Base-by-base conservation (phyloP, 176 grass and related monocot genomes). In the Carex parvula region DNA sequence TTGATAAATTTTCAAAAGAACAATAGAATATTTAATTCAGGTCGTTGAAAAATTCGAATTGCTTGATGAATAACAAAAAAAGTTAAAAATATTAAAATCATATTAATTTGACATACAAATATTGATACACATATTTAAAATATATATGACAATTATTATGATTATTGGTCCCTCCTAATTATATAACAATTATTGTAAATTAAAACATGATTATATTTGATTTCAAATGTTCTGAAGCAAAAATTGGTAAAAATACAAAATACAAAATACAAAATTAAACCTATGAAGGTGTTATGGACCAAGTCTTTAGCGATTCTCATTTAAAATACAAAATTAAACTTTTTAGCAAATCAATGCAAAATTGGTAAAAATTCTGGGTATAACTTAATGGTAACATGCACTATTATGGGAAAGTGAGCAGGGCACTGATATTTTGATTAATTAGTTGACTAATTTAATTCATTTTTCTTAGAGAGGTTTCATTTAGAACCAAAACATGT, bases 361-460 rank as follows among this genome's bases (percentile, higher is more conserved):
- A 68, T 53, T 75, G 44, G 44, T 54, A 26, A 75, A 14, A 29
- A 17, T 39, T 39, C 5, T 15, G 11, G n/a, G 16, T 21, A 29
- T 10, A 0, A 13, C 8, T 53, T 75, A 54, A 75, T 29, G 11
- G 21, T 21, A 20, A 29, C 46, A n/a, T n/a, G n/a, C n/a, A 16
- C 5, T 29, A 53, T 75, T 53, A 75, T 52, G 71, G 71, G 44
- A 54, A 75, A 75, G 42, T 75, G 71, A 53, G 20, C 44, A 74
- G n/a, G n/a, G 44, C 21, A 4, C 3, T 75, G 71, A 1, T n/a
- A 76, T 15, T 74, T 76, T 24, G 5, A 55, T 76, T 76, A 22
- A 30, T 76, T 76, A 76, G 14, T 76, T 76, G 71, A 52, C 70
- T 52, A 73, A 52, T 73, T 73, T 73, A 5, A 55, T 1, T 29